Conservation (phyloP, 768 basidiomycete genomes). For the Ephemerocybe angulata region DNA sequence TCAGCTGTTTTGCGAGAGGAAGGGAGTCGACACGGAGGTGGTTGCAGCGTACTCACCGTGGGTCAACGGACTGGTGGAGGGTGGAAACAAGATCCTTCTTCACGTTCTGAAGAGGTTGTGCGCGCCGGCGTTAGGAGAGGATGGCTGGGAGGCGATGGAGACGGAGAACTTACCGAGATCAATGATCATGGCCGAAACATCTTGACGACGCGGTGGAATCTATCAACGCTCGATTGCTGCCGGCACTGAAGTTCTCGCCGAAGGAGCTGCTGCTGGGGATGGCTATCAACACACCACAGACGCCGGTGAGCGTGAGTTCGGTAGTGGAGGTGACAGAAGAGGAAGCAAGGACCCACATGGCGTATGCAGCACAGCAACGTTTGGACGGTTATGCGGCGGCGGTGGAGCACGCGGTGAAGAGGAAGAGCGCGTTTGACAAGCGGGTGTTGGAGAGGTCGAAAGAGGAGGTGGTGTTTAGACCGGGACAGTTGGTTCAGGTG, state of each 20-base stretch:
- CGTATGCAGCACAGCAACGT: conserved; percentile 27
- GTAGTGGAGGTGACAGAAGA: neutral
- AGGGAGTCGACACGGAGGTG: too few relatives aligned
- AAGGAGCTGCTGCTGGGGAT: conserved; percentile 30
- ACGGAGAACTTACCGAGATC: too few relatives aligned
- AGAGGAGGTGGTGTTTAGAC: conserved; percentile 22
- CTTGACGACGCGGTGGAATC: too few relatives aligned
- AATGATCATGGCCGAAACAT: too few relatives aligned
- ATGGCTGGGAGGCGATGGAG: too few relatives aligned
- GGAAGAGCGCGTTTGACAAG: conserved; percentile 25
- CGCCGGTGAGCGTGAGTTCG: neutral
- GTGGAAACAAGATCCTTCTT: too few relatives aligned
- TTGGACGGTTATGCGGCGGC: conserved; percentile 25
- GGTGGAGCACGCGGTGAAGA: conserved; percentile 17
- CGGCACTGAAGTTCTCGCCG: conserved; percentile 21
- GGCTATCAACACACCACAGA: conserved; percentile 22
- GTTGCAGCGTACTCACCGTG: too few relatives aligned
- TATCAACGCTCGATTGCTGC: too few relatives aligned
- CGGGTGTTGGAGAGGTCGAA: conserved; percentile 9
- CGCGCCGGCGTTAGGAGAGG: too few relatives aligned
- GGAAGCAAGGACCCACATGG: conserved; percentile 20
- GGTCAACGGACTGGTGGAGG: too few relatives aligned
- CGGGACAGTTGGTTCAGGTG: conserved; percentile 29
- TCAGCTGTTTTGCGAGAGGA: too few relatives aligned
- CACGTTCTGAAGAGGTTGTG: too few relatives aligned